Evolutionary conservation across 305 asterid species (phyloP).

Genomic region (Fraxinus albicans): DNA sequence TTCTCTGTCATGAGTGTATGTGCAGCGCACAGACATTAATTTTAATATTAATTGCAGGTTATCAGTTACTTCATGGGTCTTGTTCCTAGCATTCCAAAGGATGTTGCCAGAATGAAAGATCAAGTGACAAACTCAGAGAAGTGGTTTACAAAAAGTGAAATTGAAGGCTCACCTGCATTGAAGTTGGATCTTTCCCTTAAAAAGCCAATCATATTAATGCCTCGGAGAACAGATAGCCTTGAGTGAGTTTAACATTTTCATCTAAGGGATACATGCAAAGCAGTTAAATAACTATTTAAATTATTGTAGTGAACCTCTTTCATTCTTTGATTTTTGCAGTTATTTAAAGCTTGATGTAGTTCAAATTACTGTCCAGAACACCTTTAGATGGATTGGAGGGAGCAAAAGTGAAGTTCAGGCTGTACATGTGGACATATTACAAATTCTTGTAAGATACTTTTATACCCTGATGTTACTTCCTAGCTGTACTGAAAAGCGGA

Average conservation of each 20-base stretch:
- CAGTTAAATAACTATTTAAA: constrained; percentile 10
- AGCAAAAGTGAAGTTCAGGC: constrained; percentile 73
- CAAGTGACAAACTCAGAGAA: constrained; percentile 75
- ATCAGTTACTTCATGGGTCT: constrained; percentile 93
- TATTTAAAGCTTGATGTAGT: constrained; percentile 94
- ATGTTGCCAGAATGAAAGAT: constrained; percentile 70
- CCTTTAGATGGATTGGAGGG: constrained; percentile 78
- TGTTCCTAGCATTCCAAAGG: constrained; percentile 69
- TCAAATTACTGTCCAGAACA: constrained; percentile 87
- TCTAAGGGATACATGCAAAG: constrained; percentile 4
- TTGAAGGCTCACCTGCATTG: constrained; percentile 91
- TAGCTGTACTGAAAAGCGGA: constrained; percentile 1
- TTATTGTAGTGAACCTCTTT: neutral
- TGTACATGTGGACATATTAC: constrained; percentile 71
- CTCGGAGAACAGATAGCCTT: constrained; percentile 73
- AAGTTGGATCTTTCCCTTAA: constrained; percentile 80
- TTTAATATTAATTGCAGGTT: constrained; percentile 44
- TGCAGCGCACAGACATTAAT: neutral
- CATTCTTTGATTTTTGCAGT: constrained; percentile 55
- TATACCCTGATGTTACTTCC: constrained; percentile 22
- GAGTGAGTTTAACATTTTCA: constrained; percentile 57
- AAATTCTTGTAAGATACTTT: constrained; percentile 63
- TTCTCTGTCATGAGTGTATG: constrained; percentile 9
- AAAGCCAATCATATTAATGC: constrained; percentile 93
- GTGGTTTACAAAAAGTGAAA: constrained; percentile 71